Conservation (phyloP, 2,329 filamentous ascomycete species). For the Arthrinium puccinioides region DNA sequence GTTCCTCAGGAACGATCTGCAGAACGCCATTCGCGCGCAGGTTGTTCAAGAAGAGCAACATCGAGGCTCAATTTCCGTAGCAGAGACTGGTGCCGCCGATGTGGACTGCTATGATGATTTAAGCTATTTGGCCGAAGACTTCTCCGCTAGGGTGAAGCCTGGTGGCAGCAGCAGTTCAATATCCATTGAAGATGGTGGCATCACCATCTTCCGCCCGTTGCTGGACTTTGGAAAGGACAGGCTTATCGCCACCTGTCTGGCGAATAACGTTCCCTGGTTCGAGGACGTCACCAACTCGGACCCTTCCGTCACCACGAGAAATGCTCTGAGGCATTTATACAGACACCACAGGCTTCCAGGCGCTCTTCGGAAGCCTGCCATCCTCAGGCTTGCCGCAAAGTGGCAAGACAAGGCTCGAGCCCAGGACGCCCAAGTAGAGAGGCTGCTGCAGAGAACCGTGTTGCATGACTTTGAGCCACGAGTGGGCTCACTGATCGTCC, state of each 20-base stretch:
- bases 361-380: conserved; percentile 58
- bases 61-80: neutral
- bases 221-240: conserved; percentile 64
- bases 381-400: conserved; percentile 53
- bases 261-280: conserved; percentile 65
- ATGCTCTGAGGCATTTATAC: conserved; percentile 67
- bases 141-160: neutral
- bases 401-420: conserved; percentile 35
- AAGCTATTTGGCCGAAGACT: neutral
- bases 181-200: conserved; percentile 55
- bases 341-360: conserved; percentile 53
- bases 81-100: conserved; percentile 8
- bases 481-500: conserved; percentile 37
- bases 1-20: conserved; percentile 17
- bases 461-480: conserved; percentile 40
- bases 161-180: conserved; percentile 9
- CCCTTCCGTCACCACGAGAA: conserved; percentile 68
- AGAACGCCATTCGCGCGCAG: conserved; percentile 9
- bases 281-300: conserved; percentile 82
- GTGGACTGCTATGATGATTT: conserved; percentile 15
- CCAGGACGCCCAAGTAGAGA: conserved; percentile 45
- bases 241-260: conserved; percentile 67
- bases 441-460: conserved; percentile 42
- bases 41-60: conserved; percentile 11
- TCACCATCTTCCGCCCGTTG: conserved; percentile 62